These are phyloP conservation scores for Aspergillus ochraceus DNA, from an alignment of 2,329 filamentous ascomycete genomes.

Conservation along the genomic window DNA sequence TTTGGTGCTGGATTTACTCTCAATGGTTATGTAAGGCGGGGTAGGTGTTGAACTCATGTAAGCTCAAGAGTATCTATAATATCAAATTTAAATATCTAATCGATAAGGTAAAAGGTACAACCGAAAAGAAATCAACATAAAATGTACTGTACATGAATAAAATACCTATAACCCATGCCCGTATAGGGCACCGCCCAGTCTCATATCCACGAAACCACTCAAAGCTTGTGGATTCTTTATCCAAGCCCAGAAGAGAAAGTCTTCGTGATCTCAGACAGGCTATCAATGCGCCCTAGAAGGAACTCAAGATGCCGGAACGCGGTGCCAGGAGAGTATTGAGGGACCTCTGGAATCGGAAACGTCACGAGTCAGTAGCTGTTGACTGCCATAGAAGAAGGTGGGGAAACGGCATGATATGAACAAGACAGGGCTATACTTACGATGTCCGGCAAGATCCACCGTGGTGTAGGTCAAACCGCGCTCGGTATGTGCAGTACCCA, in stretches of 20 bases:
- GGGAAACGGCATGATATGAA: background rate
- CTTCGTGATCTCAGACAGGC: background rate
- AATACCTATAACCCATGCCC: background rate
- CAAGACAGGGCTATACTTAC: constrained; percentile 7
- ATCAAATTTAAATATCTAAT: background rate
- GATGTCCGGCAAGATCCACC: constrained; percentile 65
- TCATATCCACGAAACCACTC: no score
- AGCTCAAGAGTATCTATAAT: no score
- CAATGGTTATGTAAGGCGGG: no score
- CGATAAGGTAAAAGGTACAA: background rate
- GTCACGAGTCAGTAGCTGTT: background rate
- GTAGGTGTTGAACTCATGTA: no score
- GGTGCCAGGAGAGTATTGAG: constrained; percentile 66
- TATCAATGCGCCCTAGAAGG: constrained; percentile 64
- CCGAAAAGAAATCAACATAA: background rate
- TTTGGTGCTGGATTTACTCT: no score
- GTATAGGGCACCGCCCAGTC: background rate
- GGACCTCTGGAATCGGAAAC: constrained; percentile 33
- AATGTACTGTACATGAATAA: background rate
- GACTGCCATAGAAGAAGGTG: no score
- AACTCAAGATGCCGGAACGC: constrained; percentile 73
- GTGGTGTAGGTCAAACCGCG: constrained; percentile 71
- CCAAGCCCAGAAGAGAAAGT: background rate
- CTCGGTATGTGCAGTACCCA: constrained; percentile 73
- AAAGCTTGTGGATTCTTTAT: background rate